Conservation (phyloP, 108 stramenopile species). For the Nitzschia putrida region DNA sequence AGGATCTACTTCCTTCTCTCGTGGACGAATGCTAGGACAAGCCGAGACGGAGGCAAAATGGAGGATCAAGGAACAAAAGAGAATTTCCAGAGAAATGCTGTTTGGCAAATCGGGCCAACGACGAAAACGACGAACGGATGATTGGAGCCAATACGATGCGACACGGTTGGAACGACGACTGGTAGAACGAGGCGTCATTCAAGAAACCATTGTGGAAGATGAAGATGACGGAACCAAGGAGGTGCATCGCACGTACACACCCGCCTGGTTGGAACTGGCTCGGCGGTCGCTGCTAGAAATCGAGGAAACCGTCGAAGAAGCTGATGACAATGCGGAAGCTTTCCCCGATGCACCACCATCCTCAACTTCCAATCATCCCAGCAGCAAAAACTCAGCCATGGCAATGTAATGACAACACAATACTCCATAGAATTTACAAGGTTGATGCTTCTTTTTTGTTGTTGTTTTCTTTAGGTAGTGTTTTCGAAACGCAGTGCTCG, state of each 20-base stretch:
- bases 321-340: too few relatives aligned
- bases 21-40: conserved; percentile 70
- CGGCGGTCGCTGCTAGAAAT: conserved; percentile 17
- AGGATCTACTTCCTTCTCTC: conserved; percentile 70
- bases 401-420: too few relatives aligned
- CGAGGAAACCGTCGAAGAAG: neutral
- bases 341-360: too few relatives aligned
- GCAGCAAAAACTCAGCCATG: too few relatives aligned
- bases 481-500: too few relatives aligned
- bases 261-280: conserved; percentile 25
- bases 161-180: conserved; percentile 55
- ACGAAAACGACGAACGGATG: conserved; percentile 43
- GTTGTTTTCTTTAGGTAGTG: too few relatives aligned
- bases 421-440: too few relatives aligned
- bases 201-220: conserved; percentile 10
- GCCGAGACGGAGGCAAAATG: conserved; percentile 75
- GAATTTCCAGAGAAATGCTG: conserved; percentile 54
- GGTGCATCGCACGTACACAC: conserved; percentile 14
- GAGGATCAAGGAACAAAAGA: conserved; percentile 57
- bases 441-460: too few relatives aligned
- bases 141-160: conserved; percentile 67
- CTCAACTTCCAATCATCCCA: too few relatives aligned
- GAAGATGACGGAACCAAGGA: conserved; percentile 8
- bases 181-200: conserved; percentile 41
- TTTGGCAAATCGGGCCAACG: conserved; percentile 4